Base-by-base conservation (phyloP, 1,139 yeast genomes). In the Arxiozyma heterogenica region DNA sequence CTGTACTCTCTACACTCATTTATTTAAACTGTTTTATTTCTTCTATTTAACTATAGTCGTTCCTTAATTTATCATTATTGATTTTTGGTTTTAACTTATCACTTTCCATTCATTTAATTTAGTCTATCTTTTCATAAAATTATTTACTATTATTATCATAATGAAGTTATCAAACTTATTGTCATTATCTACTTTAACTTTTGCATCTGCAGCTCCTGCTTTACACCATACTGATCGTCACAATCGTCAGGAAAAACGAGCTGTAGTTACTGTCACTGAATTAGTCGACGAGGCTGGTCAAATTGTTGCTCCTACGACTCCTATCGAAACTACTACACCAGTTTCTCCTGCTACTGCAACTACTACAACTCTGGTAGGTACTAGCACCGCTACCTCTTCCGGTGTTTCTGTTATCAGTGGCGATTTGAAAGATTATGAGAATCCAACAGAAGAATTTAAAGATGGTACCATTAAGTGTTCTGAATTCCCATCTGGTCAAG, bases 401-500 rank as follows among this genome's bases (percentile, higher is more conserved):
- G 8, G 4, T 18, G 22, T 22, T 27, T 41, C 42, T 39, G 44
- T 44, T 25, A 46, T 51, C 27, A 57, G 74, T 34, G 50, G 53
- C 23, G 53, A 51, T 43, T 45, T 52, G 39, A 21, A 48, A 15
- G 50, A 30, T 21, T 52, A 44, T 38, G n/a, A 8, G 17, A 44
- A 17, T 15, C 54, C 54, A 44, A 53, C 76, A 41, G 55, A 68
- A 21, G 72, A 75, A 57, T 90, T 90, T 76, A 77, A 78, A 70
- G 97, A 91, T 68, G 97, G 97, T 68, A 78, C 78, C 58, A 72
- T 83, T 69, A 72, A 79, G 59, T 91, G 98, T 77, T 73, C 80
- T 59, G 66, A 75, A 49, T 88, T 93, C 83, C 97, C 98, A 71
- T 72, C 83, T 44, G 96, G 95, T 61, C 81, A 89, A 69, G 98